Base-by-base conservation (phyloP, 2,329 filamentous ascomycete genomes). In the Pseudogymnoascus sp. region DNA sequence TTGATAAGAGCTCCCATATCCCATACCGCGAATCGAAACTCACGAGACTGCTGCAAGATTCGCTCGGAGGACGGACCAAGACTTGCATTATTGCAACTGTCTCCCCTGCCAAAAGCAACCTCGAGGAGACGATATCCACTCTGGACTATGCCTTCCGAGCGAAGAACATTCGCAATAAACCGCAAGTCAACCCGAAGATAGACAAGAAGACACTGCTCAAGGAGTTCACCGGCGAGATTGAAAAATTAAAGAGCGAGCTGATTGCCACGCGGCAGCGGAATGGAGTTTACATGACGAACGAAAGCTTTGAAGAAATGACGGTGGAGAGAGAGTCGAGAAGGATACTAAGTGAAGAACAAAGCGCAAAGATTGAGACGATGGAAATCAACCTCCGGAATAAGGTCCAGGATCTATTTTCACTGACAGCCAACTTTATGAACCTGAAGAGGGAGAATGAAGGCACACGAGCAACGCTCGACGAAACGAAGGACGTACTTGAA, bases 81-180 rank as follows among this genome's bases (percentile, higher is more conserved):
- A 99, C 94, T 0, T 99, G 94, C 78, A 99, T 99, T 68, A 97
- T 99, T 71, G 94, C 94, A 5, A 99, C 94, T 0, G 83, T 99
- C 41, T 97, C 94, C 2, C 92, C 94, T 1, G 91, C 92, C 6
- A 95, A 94, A 75, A 92, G 88, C 75, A 99, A 97, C 69, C 80
- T 99, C 1, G 94, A 99, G 72, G 94, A 99, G 75, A 99, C 95
- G 0, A 97, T 99, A 64, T 97, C 94, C 0, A 99, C 95, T 0
- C 82, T 99, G 1, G 94, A 99, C 74, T 99, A 99, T 72, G 95
- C 94, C 10, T 97, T 97, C 77, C 85, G 94, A 55, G 94, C 94
- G 14, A 99, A 99, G 79, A 97, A 99, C 69, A 99, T 99, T 70
- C 89, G 91, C 59, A 99, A 99, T 76, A 97, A 97, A 75, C 95